Base-by-base conservation (phyloP, 148 eudicot genomes). In the Nepenthes gracilis region DNA sequence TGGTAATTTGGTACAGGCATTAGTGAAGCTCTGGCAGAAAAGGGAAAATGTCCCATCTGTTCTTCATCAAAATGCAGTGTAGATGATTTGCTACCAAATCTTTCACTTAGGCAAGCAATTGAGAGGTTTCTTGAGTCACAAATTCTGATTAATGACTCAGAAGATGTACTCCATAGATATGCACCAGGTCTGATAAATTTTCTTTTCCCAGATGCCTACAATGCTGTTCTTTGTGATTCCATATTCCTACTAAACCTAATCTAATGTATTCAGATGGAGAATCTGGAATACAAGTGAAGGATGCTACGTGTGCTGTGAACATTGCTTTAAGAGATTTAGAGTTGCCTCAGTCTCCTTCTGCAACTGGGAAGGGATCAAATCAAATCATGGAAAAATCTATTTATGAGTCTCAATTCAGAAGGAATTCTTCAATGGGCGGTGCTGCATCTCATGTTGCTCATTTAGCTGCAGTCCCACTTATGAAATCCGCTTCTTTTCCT, bases 261-360 rank as follows among this genome's bases (percentile, higher is more conserved):
- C 4, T 40, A 40, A 40, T 3, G 8, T 54, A 36, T 70, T 61
- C 79, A 87, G 95, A 87, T 72, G 83, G 83, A 37, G 95, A 87
- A 81, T 87, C 95, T 72, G 89, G 88, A 63, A 81, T 83, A 64
- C 87, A 87, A 58, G 84, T 47, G 36, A 79, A 57, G 56, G 81
- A 79, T 38, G 43, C 61, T 60, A 77, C 84, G 38, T 67, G 63
- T 74, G 83, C 78, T 53, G 51, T 67, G 11, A 52, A 71, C 36
- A 61, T 61, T n/a, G 49, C 33, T 36, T 74, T 57, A 58, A 74
- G 72, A 47, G 67, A 71, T 45, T 53, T 71, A 49, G 68, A 65
- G 38, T 43, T 81, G 60, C 75, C 69, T 54, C 63, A 57, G 60
- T 72, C 72, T 55, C 52, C 77, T 34, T 60, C 70, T 37, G 77